Base-by-base conservation (phyloP, 257 asterid genomes). In the Solanum raphanifolium region DNA sequence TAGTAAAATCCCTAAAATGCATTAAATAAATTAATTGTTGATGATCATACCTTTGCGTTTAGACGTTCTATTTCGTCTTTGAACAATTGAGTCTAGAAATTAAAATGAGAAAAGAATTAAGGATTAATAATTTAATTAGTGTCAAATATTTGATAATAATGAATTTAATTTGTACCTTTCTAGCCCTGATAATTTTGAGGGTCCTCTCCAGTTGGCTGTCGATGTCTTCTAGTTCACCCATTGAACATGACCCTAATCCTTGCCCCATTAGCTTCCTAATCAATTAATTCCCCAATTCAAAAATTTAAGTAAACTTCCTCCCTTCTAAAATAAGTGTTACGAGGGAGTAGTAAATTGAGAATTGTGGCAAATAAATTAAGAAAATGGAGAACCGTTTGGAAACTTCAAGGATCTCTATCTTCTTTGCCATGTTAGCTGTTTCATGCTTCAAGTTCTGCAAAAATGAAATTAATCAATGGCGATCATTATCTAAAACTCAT, bases 181-280 rank as follows among this genome's bases (percentile, higher is more conserved):
- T 93, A 23, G 92, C 87, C 90, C 93, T 89, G 89, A 95, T 90
- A 81, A 39, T 92, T 65, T 78, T 83, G 1, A 95, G 94, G 94
- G 95, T 94, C 87, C 60, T 91, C 88, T 94, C 93, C 1, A 95
- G 93, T 89, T 94, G 95, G 52, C 35, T 41, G 15, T 92, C 98
- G 71, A 93, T 92, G 86, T 94, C 93, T 20, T 90, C 92, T 75
- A 95, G 92, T 90, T 95, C 98, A 86, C 89, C 88, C 48, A 92
- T 1, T 5, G 98, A 91, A 84, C 95, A 92, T 21, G 88, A 46
- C 35, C 90, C 94, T 58, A 95, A 76, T 66, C 92, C 89, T 39
- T 93, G 95, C 66, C 98, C 98, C 93, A 94, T 88, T 85, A 92
- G 88, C 93, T 89, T 94, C 91, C 98, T 95, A 88, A 32, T 13